phyloP scores from a whole-genome alignment of 768 basidiomycete genomes.

The Hypsizygus marmoreus region DNA sequence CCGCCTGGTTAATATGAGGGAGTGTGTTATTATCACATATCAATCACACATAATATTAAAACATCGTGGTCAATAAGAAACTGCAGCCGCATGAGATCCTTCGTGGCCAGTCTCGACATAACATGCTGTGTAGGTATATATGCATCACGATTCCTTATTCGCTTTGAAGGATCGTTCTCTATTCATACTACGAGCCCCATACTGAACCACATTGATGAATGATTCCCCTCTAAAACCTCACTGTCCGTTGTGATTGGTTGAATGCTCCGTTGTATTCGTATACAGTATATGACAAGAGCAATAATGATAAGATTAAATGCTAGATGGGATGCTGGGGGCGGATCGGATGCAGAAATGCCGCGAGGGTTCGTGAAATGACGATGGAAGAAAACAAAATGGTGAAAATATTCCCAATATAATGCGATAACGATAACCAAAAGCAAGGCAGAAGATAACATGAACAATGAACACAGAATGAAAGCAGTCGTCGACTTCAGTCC shows the following conservation, averaged over 20 bases:
- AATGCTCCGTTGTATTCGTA: not conserved
- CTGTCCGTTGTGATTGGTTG: no score
- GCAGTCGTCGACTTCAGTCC: constrained; percentile 48
- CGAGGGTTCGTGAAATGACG: not conserved
- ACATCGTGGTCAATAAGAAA: no score
- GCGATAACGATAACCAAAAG: constrained; percentile 26
- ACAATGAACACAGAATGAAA: constrained; percentile 46
- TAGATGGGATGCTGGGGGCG: constrained; percentile 7
- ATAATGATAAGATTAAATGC: constrained; percentile 16
- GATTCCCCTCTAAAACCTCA: no score
- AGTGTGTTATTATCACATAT: no score
- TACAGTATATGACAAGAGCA: constrained; percentile 16
- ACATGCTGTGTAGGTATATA: no score
- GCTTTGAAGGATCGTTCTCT: no score
- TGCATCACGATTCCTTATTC: no score
- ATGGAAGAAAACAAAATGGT: constrained; percentile 1
- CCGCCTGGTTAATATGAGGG: constrained; percentile 76
- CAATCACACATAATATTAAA: no score
- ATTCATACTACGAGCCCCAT: no score
- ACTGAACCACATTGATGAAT: no score
- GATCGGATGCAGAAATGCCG: constrained; percentile 14
- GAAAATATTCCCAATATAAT: constrained; percentile 15
- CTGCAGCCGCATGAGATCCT: no score
- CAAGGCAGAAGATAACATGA: constrained; percentile 60
- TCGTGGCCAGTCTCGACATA: no score